Percentiles rank a stretch among this genome's conserved stretches.
Conservation (phyloP, 352 stramenopile species). For the Blastocystis hominis region DNA sequence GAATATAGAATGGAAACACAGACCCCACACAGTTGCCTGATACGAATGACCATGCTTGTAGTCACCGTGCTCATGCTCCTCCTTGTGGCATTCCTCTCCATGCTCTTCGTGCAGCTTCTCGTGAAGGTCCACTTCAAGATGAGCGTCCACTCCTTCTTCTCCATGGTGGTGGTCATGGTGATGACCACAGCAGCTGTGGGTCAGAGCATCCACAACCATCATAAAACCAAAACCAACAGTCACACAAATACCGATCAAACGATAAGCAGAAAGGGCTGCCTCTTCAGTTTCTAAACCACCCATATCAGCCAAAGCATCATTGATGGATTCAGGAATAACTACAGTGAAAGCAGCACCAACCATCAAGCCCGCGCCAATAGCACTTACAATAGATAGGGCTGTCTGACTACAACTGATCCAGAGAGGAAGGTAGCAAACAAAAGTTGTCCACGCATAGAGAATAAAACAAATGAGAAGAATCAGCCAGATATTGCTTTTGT, state of each 20-base stretch:
- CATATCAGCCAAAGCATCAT: conserved; percentile 13
- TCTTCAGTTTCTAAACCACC: not conserved
- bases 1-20: conserved; percentile 59
- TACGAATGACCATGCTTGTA: conserved; percentile 30
- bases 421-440: conserved; percentile 48
- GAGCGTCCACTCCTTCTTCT: not conserved
- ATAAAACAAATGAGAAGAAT: conserved; percentile 44
- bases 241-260: conserved; percentile 58
- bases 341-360: conserved; percentile 48
- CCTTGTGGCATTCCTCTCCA: not conserved
- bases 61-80: conserved; percentile 15
- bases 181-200: conserved; percentile 32
- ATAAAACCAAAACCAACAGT: conserved; percentile 53
- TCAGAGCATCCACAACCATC: conserved; percentile 53
- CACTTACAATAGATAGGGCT: conserved; percentile 45
- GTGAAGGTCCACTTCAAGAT: not conserved
- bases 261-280: conserved; percentile 20
- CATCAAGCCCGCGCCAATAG: conserved; percentile 54
- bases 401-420: not conserved
- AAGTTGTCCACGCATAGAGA: conserved; percentile 16
- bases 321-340: conserved; percentile 57
- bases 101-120: too few species aligned
- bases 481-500: conserved; percentile 1
- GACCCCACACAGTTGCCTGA: conserved; percentile 54
- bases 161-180: not conserved